Base-by-base conservation (phyloP, 208 protist genomes). In the Naegleria fowleri region DNA sequence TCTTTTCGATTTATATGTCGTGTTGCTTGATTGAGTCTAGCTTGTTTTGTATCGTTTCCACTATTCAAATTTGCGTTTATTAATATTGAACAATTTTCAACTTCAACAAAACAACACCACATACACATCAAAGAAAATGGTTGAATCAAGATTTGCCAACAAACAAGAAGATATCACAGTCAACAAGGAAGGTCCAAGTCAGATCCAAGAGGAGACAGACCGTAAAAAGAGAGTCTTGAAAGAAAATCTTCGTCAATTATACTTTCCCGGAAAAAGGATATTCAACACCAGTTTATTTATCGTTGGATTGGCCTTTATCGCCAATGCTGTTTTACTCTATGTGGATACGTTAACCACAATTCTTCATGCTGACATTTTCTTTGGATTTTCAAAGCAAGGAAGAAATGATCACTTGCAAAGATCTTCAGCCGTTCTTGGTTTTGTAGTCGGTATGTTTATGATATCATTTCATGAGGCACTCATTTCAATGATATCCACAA, bases 341-440 rank as follows among this genome's bases (percentile, higher is more conserved):
- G 67, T 79, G 7, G 67, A 79, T n/a, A 79, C 67, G 6, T 79
- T 79, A 33, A 36, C 29, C 2, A 36, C 6, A 13, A 13, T 79
- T 79, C n/a, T 79, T 36, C 67, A 79, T 79, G 67, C 67, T 2
- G 67, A 79, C 9, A 79, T 79, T 9, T 79, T 79, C 67, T 79
- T 79, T 79, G 67, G 67, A 4, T 79, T 79, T 36, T 79, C 67
- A 79, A 25, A 33, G 6, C 67, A 79, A 79, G 67, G 67, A 36
- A 79, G 67, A 79, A 79, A 79, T 9, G 29, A 36, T 79, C 67
- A 79, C n/a, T 36, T 79, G n/a, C 67, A 79, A 79, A 79, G 67
- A 79, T 36, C 29, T 36, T 25, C 67, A 36, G 67, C 67, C 6
- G n/a, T 79, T 9, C 25, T 79, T 25, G 67, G 67, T 36, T 79